These are phyloP conservation scores for Blastobotrys malaysiensis DNA, from an alignment of 1,139 yeast genomes.

Conservation along the genomic window DNA sequence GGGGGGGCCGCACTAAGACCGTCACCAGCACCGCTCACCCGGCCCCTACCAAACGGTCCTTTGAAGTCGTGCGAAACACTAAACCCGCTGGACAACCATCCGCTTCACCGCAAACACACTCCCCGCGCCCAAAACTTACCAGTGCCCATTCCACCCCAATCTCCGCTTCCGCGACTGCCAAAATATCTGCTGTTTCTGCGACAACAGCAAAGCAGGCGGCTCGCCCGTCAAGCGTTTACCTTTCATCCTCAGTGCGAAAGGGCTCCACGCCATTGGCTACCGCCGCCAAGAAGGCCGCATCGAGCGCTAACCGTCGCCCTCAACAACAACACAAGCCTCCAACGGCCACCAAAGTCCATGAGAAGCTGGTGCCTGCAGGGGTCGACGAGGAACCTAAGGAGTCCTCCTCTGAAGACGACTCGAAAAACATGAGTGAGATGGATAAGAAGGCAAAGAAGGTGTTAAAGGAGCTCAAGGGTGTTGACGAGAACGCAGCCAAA, in stretches of 20 bases:
- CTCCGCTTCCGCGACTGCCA: background rate
- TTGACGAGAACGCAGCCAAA: slow-evolving; percentile 66
- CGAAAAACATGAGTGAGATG: slow-evolving; percentile 18
- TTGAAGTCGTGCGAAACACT: background rate
- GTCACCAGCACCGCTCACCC: background rate
- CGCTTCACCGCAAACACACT: background rate
- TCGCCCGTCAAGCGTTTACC: background rate
- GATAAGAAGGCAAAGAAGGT: slow-evolving; percentile 27
- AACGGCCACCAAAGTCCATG: background rate
- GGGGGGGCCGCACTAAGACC: slow-evolving; percentile 13
- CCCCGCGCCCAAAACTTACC: background rate
- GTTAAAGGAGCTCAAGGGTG: slow-evolving; percentile 36
- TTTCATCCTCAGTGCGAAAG: background rate
- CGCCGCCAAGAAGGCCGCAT: background rate
- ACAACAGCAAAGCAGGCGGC: background rate
- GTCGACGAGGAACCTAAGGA: slow-evolving; percentile 1
- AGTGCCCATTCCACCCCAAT: background rate
- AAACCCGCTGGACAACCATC: background rate
- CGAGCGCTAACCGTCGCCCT: background rate
- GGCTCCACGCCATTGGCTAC: background rate
- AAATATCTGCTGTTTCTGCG: background rate
- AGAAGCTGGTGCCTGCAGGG: background rate
- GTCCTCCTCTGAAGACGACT: slow-evolving; percentile 1
- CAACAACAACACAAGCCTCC: background rate
- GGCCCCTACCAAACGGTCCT: background rate